Conservation (phyloP, 345 rosid species). For the Gossypium thurberi region DNA sequence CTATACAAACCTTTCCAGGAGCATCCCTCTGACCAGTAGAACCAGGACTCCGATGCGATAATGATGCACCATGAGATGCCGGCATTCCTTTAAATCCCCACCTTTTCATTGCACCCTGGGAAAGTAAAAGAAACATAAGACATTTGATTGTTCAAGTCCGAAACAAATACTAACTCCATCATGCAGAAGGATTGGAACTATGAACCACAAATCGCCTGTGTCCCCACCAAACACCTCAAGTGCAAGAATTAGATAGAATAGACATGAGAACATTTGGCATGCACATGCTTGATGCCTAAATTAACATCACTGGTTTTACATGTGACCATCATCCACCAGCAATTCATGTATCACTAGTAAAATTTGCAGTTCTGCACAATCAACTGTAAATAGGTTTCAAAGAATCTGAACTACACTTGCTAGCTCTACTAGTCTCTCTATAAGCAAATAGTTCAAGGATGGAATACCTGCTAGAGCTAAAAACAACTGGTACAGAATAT, state of each 20-base stretch:
- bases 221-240: not conserved
- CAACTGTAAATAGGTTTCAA: not conserved
- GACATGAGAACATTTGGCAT: not conserved
- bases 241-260: not conserved
- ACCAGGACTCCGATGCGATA: slow-evolving; percentile 68
- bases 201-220: no score
- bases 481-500: not conserved
- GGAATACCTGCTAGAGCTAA: not conserved
- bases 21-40: slow-evolving; percentile 98
- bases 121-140: slow-evolving; percentile 9
- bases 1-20: slow-evolving; percentile 69
- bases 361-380: not conserved
- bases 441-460: not conserved
- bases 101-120: slow-evolving; percentile 90
- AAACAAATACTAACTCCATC: not conserved
- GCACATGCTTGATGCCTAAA: slow-evolving; percentile 1
- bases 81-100: slow-evolving; percentile 49
- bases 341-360: not conserved
- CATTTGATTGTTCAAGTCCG: not conserved
- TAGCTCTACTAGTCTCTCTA: not conserved
- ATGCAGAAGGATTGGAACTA: not conserved
- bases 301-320: not conserved
- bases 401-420: not conserved
- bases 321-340: not conserved
- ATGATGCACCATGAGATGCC: slow-evolving; percentile 78